Evolutionary conservation across 768 basidiomycete species (phyloP).

Genomic region (Strobilomyces confusus): DNA sequence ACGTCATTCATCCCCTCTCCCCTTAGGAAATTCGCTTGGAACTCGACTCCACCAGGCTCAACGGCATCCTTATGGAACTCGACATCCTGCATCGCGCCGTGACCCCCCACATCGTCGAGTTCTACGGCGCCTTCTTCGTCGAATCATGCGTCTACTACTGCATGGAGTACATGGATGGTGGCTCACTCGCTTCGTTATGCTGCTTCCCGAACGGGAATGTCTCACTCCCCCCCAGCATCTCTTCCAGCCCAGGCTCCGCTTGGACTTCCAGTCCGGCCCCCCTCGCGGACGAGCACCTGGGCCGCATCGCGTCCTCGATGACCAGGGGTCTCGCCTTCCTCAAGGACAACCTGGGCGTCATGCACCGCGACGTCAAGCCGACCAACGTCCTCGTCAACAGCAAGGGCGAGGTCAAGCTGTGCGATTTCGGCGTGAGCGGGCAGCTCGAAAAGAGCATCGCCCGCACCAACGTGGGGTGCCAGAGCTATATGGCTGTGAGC

Average conservation of each 20-base stretch:
- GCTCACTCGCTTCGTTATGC: slow-evolving; percentile 77
- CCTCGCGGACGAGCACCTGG: slow-evolving; percentile 74
- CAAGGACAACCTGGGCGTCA: slow-evolving; percentile 91
- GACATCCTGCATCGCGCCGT: slow-evolving; percentile 95
- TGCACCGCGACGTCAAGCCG: slow-evolving; percentile 86
- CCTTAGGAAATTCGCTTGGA: slow-evolving; percentile 94
- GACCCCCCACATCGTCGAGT: slow-evolving; percentile 91
- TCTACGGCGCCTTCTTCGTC: slow-evolving; percentile 98
- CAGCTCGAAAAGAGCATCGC: slow-evolving; percentile 95
- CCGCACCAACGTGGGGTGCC: slow-evolving; percentile 98
- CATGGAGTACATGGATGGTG: slow-evolving; percentile 99
- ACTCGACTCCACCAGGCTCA: slow-evolving; percentile 88
- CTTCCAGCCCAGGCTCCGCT: slow-evolving; percentile 30
- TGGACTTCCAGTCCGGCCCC: slow-evolving; percentile 35
- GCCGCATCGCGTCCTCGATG: slow-evolving; percentile 76
- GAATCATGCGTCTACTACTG: slow-evolving; percentile 99
- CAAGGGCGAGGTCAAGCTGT: slow-evolving; percentile 88
- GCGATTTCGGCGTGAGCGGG: slow-evolving; percentile 98
- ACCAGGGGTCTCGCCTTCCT: slow-evolving; percentile 90
- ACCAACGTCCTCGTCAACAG: slow-evolving; percentile 90
- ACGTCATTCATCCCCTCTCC: slow-evolving; percentile 8
- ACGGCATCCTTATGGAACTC: slow-evolving; percentile 97
- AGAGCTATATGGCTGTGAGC: slow-evolving; percentile 96
- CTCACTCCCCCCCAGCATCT: slow-evolving; percentile 31
- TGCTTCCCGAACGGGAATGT: slow-evolving; percentile 45